Conservation (phyloP, 2,329 filamentous ascomycete species). For the Pochonia chlamydosporia region DNA sequence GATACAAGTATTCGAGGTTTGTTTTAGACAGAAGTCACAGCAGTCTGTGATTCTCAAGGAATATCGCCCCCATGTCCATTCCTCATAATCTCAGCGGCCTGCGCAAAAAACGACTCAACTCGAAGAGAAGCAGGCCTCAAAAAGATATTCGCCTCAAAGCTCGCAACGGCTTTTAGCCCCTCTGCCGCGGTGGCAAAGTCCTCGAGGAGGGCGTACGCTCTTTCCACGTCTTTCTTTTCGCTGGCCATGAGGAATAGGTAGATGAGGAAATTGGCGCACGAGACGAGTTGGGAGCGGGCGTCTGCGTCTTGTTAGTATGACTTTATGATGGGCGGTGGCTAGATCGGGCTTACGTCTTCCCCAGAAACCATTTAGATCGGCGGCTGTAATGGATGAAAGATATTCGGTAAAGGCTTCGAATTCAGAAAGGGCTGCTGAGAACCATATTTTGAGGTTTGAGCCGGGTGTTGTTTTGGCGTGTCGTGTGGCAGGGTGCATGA, state of each 20-base stretch:
- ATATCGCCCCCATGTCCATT: too few species aligned
- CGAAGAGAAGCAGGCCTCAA: too few species aligned
- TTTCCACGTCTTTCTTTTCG: background rate
- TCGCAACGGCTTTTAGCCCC: background rate
- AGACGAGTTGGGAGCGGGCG: conserved; percentile 35
- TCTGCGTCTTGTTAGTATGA: conserved; percentile 11
- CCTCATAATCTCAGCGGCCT: too few species aligned
- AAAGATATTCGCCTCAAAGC: background rate
- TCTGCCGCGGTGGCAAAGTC: background rate
- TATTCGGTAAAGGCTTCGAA: conserved; percentile 28
- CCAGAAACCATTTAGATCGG: too few species aligned
- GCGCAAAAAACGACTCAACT: too few species aligned
- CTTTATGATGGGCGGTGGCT: too few species aligned
- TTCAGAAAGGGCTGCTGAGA: conserved; percentile 24
- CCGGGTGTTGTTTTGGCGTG: conserved; percentile 28
- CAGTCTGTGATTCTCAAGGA: too few species aligned
- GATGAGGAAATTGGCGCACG: conserved; percentile 42
- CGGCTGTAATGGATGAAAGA: too few species aligned
- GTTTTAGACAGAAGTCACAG: too few species aligned
- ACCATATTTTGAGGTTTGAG: conserved; percentile 29
- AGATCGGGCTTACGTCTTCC: too few species aligned
- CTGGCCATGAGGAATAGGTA: conserved; percentile 38
- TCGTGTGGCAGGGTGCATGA: conserved; percentile 38
- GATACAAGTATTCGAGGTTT: too few species aligned
- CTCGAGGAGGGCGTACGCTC: background rate